phyloP scores from a whole-genome alignment of 108 stramenopile genomes.

The Skeletonema potamos region DNA sequence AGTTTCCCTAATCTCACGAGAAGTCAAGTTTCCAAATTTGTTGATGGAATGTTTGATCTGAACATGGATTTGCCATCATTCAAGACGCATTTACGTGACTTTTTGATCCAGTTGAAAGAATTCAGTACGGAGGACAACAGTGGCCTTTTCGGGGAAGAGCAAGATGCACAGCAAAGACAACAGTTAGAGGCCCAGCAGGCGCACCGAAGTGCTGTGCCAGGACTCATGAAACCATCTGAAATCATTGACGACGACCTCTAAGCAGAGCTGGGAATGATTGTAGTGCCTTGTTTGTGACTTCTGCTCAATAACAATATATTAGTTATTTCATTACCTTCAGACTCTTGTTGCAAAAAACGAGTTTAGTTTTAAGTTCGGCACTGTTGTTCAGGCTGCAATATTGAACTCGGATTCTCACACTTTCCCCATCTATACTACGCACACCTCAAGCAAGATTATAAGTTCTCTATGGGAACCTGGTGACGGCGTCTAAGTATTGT shows the following conservation, averaged over 20 bases:
- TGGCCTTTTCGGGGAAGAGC: slow-evolving; percentile 93
- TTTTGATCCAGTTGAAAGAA: slow-evolving; percentile 97
- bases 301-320: background rate
- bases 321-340: background rate
- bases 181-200: slow-evolving; percentile 71
- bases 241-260: slow-evolving; percentile 91
- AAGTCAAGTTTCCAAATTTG: slow-evolving; percentile 90
- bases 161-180: slow-evolving; percentile 64
- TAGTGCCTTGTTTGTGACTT: background rate
- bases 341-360: background rate
- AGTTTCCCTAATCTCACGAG: slow-evolving; percentile 95
- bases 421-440: background rate
- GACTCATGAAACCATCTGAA: slow-evolving; percentile 95
- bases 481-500: background rate
- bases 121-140: slow-evolving; percentile 97
- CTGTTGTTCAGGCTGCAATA: background rate
- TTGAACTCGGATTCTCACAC: background rate
- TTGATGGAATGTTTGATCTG: slow-evolving; percentile 96
- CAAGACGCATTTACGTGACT: slow-evolving; percentile 98
- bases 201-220: slow-evolving; percentile 93
- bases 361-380: background rate
- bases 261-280: background rate
- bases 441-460: background rate
- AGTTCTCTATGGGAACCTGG: background rate
- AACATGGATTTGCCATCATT: slow-evolving; percentile 95